Conservation (phyloP, 306 rosid species). For the Leucaena leucocephala region DNA sequence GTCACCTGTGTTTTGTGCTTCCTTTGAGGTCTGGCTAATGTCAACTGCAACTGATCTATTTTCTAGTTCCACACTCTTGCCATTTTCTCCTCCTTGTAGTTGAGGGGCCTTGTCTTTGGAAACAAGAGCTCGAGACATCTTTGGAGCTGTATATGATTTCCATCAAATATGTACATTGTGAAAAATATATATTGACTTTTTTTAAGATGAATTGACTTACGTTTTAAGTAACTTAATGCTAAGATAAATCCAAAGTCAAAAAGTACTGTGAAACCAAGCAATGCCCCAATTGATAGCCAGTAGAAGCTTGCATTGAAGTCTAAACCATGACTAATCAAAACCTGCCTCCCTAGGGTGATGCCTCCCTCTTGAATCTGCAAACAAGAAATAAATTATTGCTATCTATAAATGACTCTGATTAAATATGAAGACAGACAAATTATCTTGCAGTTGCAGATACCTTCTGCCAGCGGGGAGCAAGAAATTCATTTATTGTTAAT, state of each 20-base stretch:
- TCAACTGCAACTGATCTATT: constrained; percentile 47
- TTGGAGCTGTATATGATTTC: constrained; percentile 54
- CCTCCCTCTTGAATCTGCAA: constrained; percentile 52
- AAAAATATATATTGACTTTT: background rate
- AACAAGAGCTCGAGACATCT: constrained; percentile 55
- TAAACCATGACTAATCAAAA: constrained; percentile 54
- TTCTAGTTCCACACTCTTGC: constrained; percentile 37
- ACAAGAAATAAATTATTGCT: constrained; percentile 9
- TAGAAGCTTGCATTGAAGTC: constrained; percentile 48
- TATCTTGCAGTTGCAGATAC: constrained; percentile 38
- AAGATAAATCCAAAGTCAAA: constrained; percentile 57
- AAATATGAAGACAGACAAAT: constrained; percentile 10
- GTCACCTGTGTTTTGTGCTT: constrained; percentile 50
- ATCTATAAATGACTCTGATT: constrained; percentile 2
- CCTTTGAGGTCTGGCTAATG: constrained; percentile 40
- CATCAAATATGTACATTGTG: constrained; percentile 31
- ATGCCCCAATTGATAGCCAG: constrained; percentile 60
- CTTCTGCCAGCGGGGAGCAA: constrained; percentile 68
- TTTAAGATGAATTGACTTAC: constrained; percentile 44
- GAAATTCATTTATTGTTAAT: constrained; percentile 59
- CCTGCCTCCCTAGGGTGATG: constrained; percentile 46
- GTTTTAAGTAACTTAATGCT: constrained; percentile 56
- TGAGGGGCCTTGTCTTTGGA: constrained; percentile 50
- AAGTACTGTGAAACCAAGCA: constrained; percentile 52
- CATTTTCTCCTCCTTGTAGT: constrained; percentile 37